These are phyloP conservation scores for Botrytis pseudocinerea DNA, from an alignment of 2,329 filamentous ascomycete species.

Conservation along the genomic window DNA sequence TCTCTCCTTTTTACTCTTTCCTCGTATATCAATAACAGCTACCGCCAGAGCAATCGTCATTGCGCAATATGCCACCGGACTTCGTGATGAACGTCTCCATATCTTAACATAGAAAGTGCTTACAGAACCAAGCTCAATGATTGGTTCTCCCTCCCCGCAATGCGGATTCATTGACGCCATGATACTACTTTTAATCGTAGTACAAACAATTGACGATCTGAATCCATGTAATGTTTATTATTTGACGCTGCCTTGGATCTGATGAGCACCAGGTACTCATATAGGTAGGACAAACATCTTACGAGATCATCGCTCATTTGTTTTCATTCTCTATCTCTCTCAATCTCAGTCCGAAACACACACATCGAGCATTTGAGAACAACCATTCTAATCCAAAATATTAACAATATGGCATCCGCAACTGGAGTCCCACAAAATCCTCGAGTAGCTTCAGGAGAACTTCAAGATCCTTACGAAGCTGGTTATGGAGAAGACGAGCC, in stretches of 20 bases:
- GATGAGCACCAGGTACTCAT: not conserved
- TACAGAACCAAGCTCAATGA: constrained; percentile 20
- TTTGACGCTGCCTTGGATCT: not conserved
- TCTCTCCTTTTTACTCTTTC: too few relatives aligned
- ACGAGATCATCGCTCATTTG: not conserved
- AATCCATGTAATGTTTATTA: not conserved
- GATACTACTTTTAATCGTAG: constrained; percentile 4
- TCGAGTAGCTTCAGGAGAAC: constrained; percentile 42
- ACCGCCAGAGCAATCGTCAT: not conserved
- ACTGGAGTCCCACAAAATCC: constrained; percentile 60
- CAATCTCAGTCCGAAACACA: not conserved
- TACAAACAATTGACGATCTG: not conserved
- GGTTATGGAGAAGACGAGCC: constrained; percentile 61
- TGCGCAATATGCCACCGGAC: not conserved
- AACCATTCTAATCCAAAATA: not conserved
- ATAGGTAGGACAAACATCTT: not conserved
- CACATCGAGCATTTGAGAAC: not conserved
- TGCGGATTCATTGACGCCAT: constrained; percentile 17
- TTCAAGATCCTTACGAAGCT: constrained; percentile 36
- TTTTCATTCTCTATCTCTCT: not conserved
- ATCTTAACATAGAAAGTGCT: constrained; percentile 7
- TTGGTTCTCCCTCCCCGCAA: constrained; percentile 23
- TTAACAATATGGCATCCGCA: constrained; percentile 62
- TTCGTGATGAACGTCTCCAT: not conserved
- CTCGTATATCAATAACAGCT: not conserved